Evolutionary conservation across 1,284 basidiomycete species (phyloP).

Genomic region (Ceratobasidium sp.): DNA sequence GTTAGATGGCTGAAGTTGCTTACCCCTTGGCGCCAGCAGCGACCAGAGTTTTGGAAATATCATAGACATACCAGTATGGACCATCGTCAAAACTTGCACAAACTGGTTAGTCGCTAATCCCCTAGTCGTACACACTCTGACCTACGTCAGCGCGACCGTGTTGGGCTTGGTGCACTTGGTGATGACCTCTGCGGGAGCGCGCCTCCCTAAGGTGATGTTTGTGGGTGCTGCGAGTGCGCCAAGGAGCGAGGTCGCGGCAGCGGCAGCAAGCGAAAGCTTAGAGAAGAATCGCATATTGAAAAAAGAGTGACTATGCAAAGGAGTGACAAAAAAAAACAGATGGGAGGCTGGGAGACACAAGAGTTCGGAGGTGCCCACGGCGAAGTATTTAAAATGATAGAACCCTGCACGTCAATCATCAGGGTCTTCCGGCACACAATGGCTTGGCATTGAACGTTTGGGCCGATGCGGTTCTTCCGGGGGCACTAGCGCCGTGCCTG

Average conservation of each 20-base stretch:
- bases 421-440: no score
- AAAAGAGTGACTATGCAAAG: constrained; percentile 43
- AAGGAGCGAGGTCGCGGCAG: constrained; percentile 13
- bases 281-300: constrained; percentile 33
- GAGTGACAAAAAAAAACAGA: constrained; percentile 10
- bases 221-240: constrained; percentile 30
- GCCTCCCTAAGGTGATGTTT: background rate
- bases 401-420: no score
- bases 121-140: background rate
- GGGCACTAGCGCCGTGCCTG: no score
- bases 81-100: constrained; percentile 44
- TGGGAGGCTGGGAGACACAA: background rate
- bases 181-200: constrained; percentile 4
- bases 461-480: no score
- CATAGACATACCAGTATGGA: constrained; percentile 25
- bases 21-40: constrained; percentile 26
- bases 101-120: background rate
- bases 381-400: no score
- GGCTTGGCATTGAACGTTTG: no score
- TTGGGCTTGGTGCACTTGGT: constrained; percentile 32
- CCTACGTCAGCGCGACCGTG: constrained; percentile 33
- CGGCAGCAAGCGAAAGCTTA: constrained; percentile 37
- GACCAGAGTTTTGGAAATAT: constrained; percentile 14
- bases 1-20: background rate
- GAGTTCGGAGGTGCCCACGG: no score